phyloP scores from a whole-genome alignment of 2,329 filamentous ascomycete genomes.

The Penicillium freii region DNA sequence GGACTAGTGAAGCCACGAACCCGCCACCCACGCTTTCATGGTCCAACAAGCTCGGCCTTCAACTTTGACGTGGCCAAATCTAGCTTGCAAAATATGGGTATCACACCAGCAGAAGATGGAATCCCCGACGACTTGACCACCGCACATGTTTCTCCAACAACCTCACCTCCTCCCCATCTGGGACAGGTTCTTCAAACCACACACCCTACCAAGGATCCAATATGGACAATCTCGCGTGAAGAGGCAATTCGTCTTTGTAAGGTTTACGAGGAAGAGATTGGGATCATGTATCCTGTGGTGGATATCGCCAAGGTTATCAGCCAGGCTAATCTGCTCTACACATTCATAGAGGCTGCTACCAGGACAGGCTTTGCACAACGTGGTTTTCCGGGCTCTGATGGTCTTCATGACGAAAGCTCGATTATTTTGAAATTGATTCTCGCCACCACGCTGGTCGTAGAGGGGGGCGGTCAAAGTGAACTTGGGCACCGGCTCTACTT shows the following conservation, averaged over 20 bases:
- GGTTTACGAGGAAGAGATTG: constrained; percentile 85
- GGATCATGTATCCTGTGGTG: constrained; percentile 86
- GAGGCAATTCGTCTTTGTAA: constrained; percentile 77
- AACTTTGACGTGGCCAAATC: constrained; percentile 83
- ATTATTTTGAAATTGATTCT: constrained; percentile 79
- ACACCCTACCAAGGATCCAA: constrained; percentile 64
- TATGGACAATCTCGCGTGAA: constrained; percentile 74
- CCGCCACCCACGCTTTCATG: constrained; percentile 69
- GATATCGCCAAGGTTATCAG: constrained; percentile 68
- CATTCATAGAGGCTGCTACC: constrained; percentile 68
- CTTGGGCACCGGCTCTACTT: constrained; percentile 71
- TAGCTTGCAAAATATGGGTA: constrained; percentile 86
- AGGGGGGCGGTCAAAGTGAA: constrained; percentile 75
- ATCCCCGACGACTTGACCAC: constrained; percentile 59
- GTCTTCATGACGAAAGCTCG: constrained; percentile 62
- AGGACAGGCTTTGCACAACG: constrained; percentile 58
- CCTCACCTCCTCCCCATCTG: constrained; percentile 42
- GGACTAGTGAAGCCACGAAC: constrained; percentile 49
- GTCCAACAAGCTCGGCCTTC: constrained; percentile 81
- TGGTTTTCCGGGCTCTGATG: constrained; percentile 55
- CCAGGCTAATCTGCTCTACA: constrained; percentile 67
- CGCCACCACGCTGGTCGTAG: constrained; percentile 72
- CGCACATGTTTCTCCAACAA: constrained; percentile 53
- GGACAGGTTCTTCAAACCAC: constrained; percentile 34
- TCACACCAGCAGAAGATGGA: constrained; percentile 60